Percentiles rank a stretch among this genome's conserved stretches.
phyloP scores from a whole-genome alignment of 768 basidiomycete genomes.

The Hygrocybe punicea region DNA sequence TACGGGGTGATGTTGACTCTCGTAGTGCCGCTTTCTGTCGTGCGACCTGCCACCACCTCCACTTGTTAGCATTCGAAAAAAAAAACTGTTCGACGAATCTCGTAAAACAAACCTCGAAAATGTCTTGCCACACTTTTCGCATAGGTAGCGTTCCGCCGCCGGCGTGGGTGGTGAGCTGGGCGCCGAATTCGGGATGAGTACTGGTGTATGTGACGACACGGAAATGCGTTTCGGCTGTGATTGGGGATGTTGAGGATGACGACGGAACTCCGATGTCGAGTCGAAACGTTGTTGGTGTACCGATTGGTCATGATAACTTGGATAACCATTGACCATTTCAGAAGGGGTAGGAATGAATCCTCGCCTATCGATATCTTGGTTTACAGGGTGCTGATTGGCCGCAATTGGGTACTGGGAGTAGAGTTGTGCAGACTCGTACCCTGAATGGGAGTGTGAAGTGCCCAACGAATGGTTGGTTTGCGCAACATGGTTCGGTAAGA shows the following conservation, averaged over 20 bases:
- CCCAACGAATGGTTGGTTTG: background rate
- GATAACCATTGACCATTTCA: slow-evolving; percentile 37
- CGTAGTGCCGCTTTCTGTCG: slow-evolving; percentile 78
- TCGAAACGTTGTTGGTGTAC: slow-evolving; percentile 16
- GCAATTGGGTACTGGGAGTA: slow-evolving; percentile 11
- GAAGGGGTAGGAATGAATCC: slow-evolving; percentile 52
- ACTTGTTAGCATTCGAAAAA: background rate
- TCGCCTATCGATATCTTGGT: background rate
- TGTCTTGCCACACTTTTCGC: slow-evolving; percentile 72
- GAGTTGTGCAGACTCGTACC: slow-evolving; percentile 25
- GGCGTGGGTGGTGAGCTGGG: slow-evolving; percentile 35
- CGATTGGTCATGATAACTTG: slow-evolving; percentile 25
- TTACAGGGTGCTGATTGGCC: slow-evolving; percentile 14
- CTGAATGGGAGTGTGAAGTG: slow-evolving; percentile 7
- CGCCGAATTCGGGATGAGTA: slow-evolving; percentile 30
- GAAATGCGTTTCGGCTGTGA: background rate
- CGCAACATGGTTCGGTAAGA: background rate
- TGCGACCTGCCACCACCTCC: slow-evolving; percentile 40
- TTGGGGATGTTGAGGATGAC: background rate
- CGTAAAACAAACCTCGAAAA: slow-evolving; percentile 51
- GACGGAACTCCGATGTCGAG: background rate
- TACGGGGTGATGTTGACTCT: slow-evolving; percentile 66
- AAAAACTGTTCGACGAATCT: background rate
- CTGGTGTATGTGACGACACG: slow-evolving; percentile 40
- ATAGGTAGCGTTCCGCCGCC: slow-evolving; percentile 61